phyloP scores from a whole-genome alignment of 177 flowering plant genomes.

The Vitis hybrid region DNA sequence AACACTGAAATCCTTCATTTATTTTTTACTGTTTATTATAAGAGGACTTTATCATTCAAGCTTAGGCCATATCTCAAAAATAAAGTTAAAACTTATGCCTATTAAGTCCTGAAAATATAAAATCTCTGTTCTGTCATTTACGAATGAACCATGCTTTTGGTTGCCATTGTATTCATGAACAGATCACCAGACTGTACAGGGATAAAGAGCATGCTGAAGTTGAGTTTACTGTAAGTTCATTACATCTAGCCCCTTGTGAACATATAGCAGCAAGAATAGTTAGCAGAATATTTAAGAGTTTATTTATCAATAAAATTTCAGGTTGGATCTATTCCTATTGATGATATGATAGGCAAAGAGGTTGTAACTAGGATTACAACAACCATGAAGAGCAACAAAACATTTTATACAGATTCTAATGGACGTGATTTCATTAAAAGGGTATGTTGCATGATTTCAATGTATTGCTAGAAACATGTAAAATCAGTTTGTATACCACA shows the following conservation, averaged over 20 bases:
- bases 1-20: neutral
- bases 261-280: too few relatives aligned
- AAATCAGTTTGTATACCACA: too few relatives aligned
- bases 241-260: too few relatives aligned
- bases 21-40: neutral
- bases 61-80: too few relatives aligned
- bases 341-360: conserved; percentile 88
- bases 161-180: conserved; percentile 20
- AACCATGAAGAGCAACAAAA: conserved; percentile 58
- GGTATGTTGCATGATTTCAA: conserved; percentile 37
- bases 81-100: too few relatives aligned
- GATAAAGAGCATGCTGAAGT: conserved; percentile 91
- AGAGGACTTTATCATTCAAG: neutral
- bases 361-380: conserved; percentile 62
- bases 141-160: neutral
- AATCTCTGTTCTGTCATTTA: neutral
- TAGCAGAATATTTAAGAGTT: too few relatives aligned
- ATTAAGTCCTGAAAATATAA: neutral
- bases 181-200: conserved; percentile 84
- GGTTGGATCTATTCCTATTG: conserved; percentile 96
- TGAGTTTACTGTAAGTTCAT: conserved; percentile 65
- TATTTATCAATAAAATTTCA: too few relatives aligned
- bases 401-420: conserved; percentile 89
- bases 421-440: conserved; percentile 91
- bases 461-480: neutral